phyloP scores from a whole-genome alignment of 345 rosid species.

The Litchi chinensis region DNA sequence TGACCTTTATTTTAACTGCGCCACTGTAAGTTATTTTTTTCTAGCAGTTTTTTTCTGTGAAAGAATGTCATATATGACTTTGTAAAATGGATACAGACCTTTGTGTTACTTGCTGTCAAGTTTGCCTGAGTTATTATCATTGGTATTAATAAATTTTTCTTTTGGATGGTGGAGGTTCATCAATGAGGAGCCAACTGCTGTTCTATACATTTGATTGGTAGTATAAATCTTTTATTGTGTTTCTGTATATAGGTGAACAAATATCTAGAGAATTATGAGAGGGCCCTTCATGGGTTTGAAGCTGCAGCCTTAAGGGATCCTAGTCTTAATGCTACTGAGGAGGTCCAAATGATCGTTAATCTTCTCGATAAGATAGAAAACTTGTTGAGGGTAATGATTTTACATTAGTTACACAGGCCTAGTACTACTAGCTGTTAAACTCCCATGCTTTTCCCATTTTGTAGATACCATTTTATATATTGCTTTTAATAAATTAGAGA shows the following conservation, averaged over 20 bases:
- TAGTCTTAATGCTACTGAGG: slow-evolving; percentile 59
- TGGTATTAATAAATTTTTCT: not conserved
- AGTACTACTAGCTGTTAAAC: not conserved
- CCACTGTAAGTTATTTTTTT: slow-evolving; percentile 56
- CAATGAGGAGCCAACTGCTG: not conserved
- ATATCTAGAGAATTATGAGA: slow-evolving; percentile 74
- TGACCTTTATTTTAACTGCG: slow-evolving; percentile 67
- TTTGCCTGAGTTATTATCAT: not conserved
- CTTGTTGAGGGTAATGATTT: slow-evolving; percentile 48
- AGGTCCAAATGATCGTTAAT: slow-evolving; percentile 57
- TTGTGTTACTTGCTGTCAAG: not conserved
- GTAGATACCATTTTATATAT: not conserved
- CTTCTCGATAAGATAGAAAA: slow-evolving; percentile 64
- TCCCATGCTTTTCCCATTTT: not conserved
- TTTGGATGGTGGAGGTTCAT: slow-evolving; percentile 2
- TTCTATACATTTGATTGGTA: not conserved
- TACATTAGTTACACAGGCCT: not conserved
- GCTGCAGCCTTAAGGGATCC: slow-evolving; percentile 75
- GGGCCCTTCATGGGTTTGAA: slow-evolving; percentile 76
- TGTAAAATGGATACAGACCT: not conserved
- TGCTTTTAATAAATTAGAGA: not conserved
- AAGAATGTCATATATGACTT: not conserved
- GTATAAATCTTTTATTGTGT: slow-evolving; percentile 13
- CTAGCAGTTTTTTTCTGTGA: not conserved
- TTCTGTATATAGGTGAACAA: slow-evolving; percentile 56